Base-by-base conservation (phyloP, 2,329 filamentous ascomycete genomes). In the Fusarium nisikadoi region DNA sequence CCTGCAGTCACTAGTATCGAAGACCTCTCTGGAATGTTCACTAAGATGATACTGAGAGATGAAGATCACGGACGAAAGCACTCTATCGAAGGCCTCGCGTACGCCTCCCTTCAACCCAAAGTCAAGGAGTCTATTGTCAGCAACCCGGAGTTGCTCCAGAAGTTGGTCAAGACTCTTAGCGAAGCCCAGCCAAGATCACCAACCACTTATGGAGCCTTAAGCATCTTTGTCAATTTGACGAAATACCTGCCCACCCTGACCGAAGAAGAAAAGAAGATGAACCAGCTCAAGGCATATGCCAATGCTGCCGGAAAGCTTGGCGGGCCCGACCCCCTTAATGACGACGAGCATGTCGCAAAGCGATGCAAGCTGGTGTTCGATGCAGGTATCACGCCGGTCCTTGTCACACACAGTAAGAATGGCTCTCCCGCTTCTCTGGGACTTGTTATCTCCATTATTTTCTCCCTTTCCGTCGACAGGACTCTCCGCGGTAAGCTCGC, bases 221-320 rank as follows among this genome's bases (percentile, higher is more conserved):
- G 93, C 78, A 92, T 98, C 60, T 88, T 98, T 72, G 86, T 90
- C 60, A 98, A 98, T 78, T 84, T 99, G 56, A 97, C 94, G 19
- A 87, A 89, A 35, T 98, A 97, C 79, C 87, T 89, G 43, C 94
- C 94, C 11, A 85, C 86, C 12, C 86, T 95, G 43, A 92, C 94
- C 1, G 95, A 98, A 71, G 96, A 99, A 81, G 92, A 98, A 77
- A 96, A 95, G 83, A 94, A 93, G 78, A 94, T 99, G 84, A 89
- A 89, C 10, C 93, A 99, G 80, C 88, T 99, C 47, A 98, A 97
- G 84, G 94, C 94, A 5, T 99, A 98, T 77, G 96, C 96, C 19
- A 94, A 97, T 78, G 93, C 94, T 2, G 91, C 91, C 9, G 94
- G 94, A 77, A 88, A 89, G 68, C 79, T 88, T n/a, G 80, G 85